Conservation (phyloP, 2,329 filamentous ascomycete species). For the Cordyceps javanica region DNA sequence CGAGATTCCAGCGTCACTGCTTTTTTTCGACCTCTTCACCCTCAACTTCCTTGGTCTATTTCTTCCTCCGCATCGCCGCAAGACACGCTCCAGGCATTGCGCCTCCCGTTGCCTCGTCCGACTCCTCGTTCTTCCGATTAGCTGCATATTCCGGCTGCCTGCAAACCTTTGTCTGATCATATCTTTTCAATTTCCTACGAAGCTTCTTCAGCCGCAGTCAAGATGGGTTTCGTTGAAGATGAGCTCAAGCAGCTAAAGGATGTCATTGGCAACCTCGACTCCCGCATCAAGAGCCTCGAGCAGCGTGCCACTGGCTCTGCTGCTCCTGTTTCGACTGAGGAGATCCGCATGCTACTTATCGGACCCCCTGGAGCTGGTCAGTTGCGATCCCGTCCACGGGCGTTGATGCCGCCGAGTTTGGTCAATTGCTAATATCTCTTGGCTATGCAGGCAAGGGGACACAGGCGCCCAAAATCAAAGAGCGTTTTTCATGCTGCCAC, state of each 20-base stretch:
- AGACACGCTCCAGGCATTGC: constrained; percentile 15
- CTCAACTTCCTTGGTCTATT: constrained; percentile 1
- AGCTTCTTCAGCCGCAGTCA: constrained; percentile 27
- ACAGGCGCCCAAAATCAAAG: constrained; percentile 95
- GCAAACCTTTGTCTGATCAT: not conserved
- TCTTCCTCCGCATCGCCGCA: not conserved
- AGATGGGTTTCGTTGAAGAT: constrained; percentile 85
- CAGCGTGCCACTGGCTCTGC: constrained; percentile 55
- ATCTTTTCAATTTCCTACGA: not conserved
- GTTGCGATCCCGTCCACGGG: constrained; percentile 27
- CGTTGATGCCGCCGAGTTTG: not conserved
- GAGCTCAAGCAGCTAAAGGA: constrained; percentile 80
- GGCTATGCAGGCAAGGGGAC: constrained; percentile 81
- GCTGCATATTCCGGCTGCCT: not conserved
- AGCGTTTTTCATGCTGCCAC: constrained; percentile 96
- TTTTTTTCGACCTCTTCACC: constrained; percentile 9
- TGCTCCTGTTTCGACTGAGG: constrained; percentile 46
- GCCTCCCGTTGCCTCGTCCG: constrained; percentile 12
- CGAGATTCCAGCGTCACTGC: constrained; percentile 11
- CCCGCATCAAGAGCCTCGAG: constrained; percentile 81
- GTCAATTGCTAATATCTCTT: constrained; percentile 14
- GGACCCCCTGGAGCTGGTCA: constrained; percentile 94
- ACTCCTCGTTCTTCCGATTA: not conserved
- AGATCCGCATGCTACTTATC: constrained; percentile 95
- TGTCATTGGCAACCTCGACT: constrained; percentile 76